A percentile compares a stretch with the other conserved stretches of the same genome.
Conservation (phyloP, 225 moss, liverwort and hornwort genomes). For the Polytrichum commune region DNA sequence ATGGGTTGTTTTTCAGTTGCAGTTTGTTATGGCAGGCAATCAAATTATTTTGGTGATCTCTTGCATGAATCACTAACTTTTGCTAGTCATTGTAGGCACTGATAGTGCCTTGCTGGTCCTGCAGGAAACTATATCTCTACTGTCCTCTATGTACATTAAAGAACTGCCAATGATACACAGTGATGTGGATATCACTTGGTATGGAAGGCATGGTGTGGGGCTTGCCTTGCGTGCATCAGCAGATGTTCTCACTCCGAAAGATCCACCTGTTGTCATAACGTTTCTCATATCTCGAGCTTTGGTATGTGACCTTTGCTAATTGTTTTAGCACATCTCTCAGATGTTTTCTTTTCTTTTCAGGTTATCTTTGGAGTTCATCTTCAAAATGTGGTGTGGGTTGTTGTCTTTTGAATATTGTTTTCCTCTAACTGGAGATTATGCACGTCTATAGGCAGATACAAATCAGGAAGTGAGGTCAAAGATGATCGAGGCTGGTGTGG, state of each 20-base stretch:
- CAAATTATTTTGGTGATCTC: too few relatives aligned
- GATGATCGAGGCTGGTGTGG: slow-evolving; percentile 98
- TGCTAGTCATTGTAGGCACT: background rate
- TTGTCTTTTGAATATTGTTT: too few relatives aligned
- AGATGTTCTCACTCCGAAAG: slow-evolving; percentile 81
- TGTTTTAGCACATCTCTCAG: background rate
- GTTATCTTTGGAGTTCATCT: too few relatives aligned
- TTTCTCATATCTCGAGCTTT: slow-evolving; percentile 96
- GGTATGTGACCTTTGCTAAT: slow-evolving; percentile 35
- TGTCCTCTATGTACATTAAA: slow-evolving; percentile 72
- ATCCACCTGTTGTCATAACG: slow-evolving; percentile 79
- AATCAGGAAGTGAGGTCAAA: slow-evolving; percentile 80
- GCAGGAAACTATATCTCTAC: slow-evolving; percentile 72
- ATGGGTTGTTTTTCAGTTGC: too few relatives aligned
- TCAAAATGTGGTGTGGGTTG: too few relatives aligned
- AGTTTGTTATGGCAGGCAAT: too few relatives aligned
- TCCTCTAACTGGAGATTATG: background rate
- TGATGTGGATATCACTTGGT: slow-evolving; percentile 79
- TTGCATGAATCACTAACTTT: background rate
- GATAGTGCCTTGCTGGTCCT: slow-evolving; percentile 11
- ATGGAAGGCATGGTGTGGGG: slow-evolving; percentile 91
- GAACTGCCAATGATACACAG: slow-evolving; percentile 67
- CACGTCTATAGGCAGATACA: slow-evolving; percentile 67
- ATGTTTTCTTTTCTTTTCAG: background rate
- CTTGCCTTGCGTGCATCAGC: slow-evolving; percentile 81